Evolutionary conservation across 2,329 filamentous ascomycete genomes (phyloP).

Genomic region (Fusarium chaquense): DNA sequence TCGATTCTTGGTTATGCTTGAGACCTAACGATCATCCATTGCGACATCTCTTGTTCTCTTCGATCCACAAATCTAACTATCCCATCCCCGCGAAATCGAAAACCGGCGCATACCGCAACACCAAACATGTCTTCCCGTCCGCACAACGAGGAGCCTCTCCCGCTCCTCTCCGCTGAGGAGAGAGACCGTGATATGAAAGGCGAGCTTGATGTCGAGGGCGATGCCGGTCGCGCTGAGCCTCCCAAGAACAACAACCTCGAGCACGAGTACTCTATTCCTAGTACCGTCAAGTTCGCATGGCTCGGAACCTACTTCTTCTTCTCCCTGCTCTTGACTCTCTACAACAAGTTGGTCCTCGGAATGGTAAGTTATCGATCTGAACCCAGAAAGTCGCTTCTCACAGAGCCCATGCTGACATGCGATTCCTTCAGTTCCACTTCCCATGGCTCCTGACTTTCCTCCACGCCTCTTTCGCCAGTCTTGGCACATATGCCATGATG

Average conservation of each 20-base stretch:
- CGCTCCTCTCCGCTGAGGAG: slow-evolving; percentile 50
- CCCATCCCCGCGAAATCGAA: slow-evolving; percentile 21
- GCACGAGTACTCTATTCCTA: slow-evolving; percentile 60
- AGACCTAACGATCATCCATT: slow-evolving; percentile 14
- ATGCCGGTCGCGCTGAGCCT: slow-evolving; percentile 47
- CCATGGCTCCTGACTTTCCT: slow-evolving; percentile 71
- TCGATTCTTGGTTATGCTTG: slow-evolving; percentile 25
- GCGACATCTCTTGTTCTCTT: slow-evolving; percentile 5
- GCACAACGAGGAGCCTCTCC: slow-evolving; percentile 50
- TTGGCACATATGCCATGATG: slow-evolving; percentile 67
- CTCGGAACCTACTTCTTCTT: slow-evolving; percentile 65
- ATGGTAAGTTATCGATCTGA: slow-evolving; percentile 53
- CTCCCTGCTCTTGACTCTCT: slow-evolving; percentile 64
- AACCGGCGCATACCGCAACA: slow-evolving; percentile 29
- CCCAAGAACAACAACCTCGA: slow-evolving; percentile 54
- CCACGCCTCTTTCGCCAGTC: slow-evolving; percentile 67
- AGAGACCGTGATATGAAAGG: slow-evolving; percentile 50
- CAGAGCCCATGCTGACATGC: slow-evolving; percentile 33
- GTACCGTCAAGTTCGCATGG: slow-evolving; percentile 62
- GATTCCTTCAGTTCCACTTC: slow-evolving; percentile 62
- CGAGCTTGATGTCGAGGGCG: slow-evolving; percentile 51
- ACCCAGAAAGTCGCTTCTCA: no score
- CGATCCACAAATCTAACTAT: slow-evolving; percentile 8
- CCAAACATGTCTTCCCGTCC: slow-evolving; percentile 51
- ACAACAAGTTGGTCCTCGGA: slow-evolving; percentile 69